Conservation (phyloP, 1,284 basidiomycete species). For the Cutaneotrichosporon curvatum region DNA sequence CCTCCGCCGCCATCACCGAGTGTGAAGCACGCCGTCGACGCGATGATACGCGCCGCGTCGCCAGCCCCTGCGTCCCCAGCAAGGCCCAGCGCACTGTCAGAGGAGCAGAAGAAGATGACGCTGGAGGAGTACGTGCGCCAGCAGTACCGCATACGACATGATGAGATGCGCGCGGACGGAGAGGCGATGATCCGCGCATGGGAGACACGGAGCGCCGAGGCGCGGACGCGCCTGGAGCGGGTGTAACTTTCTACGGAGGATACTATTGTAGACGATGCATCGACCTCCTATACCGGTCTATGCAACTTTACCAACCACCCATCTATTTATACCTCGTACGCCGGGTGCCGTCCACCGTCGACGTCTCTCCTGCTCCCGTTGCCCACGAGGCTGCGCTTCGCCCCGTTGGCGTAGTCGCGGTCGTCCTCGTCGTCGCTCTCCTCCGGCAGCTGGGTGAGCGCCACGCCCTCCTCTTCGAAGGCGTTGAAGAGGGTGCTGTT, state of each 20-base stretch:
- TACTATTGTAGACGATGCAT: no score
- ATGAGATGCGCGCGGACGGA: constrained; percentile 10
- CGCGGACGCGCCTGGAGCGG: constrained; percentile 2
- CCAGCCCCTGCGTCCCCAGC: no score
- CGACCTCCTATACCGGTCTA: no score
- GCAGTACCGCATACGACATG: constrained; percentile 6
- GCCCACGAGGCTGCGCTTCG: constrained; percentile 7
- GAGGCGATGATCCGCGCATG: constrained; percentile 64
- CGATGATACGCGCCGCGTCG: constrained; percentile 11
- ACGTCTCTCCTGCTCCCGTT: constrained; percentile 16
- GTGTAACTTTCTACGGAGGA: no score
- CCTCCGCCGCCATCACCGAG: constrained; percentile 14
- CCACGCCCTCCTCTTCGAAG: constrained; percentile 43
- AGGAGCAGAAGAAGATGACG: constrained; percentile 11
- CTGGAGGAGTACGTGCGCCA: constrained; percentile 17
- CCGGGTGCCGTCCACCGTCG: constrained; percentile 31
- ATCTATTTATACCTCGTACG: constrained; percentile 20
- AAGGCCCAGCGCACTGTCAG: no score
- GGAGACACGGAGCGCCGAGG: constrained; percentile 43
- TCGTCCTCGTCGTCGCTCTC: constrained; percentile 38
- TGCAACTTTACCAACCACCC: no score
- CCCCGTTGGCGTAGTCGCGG: constrained; percentile 5
- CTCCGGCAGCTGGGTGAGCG: constrained; percentile 42
- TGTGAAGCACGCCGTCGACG: constrained; percentile 7
- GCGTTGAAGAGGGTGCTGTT: constrained; percentile 44